Base-by-base conservation (phyloP, 345 rosid genomes). In the Gossypium bickii region DNA sequence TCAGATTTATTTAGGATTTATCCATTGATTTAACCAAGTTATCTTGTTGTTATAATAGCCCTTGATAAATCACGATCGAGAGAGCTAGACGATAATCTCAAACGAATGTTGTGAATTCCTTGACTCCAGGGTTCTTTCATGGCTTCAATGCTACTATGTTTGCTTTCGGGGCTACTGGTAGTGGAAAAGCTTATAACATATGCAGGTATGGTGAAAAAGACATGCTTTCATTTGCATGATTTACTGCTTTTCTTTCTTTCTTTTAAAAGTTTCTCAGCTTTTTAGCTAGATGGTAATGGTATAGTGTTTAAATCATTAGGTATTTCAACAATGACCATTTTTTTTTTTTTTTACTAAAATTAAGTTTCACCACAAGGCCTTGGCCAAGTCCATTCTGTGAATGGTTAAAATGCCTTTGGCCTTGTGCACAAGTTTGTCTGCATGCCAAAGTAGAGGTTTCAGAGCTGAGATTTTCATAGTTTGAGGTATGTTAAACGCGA, bases 131-230 rank as follows among this genome's bases (percentile, higher is more conserved):
- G 17, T 16, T 93, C n/a, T 91, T 90, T 55, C 79, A 74, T 2
- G 97, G 97, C 67, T 83, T 79, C 71, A 93, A 93, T 57, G 92
- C 97, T 29, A 89, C 98, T 0, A 93, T 90, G 25, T 91, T 92
- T 67, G 96, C 97, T 57, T 94, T 87, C 77, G 99, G 99, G 38
- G 99, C 38, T 29, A 29, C 38, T 29, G 5, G 38, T 4, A 29
- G 38, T 29, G 38, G 38, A 29, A 29, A 29, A 29, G 38, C 96
- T 15, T 94, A 81, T 75, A 90, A 96, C 0, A 94, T 94, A 34
- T 34, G 98, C 98, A 89, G 97, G 98, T 92, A 75, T 0, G 27
- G 57, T 29, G 47, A 12, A 41, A 64, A 24, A 34, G 9, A 61
- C 12, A 61, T 29, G 41, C n/a, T 15, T 6, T 48, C 7, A 22